Evolutionary conservation across 192 early-diverging fungal species (phyloP).

Genomic region (Jimgerdemannia lactiflua): DNA sequence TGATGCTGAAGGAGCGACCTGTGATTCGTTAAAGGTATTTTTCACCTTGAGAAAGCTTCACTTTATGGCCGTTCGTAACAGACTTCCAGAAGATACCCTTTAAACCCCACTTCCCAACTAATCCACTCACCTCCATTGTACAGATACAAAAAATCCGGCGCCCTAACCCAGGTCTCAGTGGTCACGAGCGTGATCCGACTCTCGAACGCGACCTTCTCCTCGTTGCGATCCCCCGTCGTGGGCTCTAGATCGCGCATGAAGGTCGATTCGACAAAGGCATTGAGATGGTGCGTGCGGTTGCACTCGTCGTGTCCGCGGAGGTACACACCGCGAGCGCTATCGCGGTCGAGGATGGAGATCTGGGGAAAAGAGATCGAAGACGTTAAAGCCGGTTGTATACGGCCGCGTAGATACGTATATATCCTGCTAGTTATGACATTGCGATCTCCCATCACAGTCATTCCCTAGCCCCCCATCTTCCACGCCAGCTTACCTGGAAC

Average conservation of each 20-base stretch:
- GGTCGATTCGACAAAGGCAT: constrained; percentile 50
- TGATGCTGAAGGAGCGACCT: constrained; percentile 60
- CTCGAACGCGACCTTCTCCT: constrained; percentile 74
- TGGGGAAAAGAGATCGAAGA: constrained; percentile 10
- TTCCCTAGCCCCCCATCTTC: background rate
- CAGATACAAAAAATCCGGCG: constrained; percentile 72
- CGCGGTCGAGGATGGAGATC: constrained; percentile 23
- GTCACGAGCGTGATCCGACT: constrained; percentile 68
- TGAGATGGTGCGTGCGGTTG: constrained; percentile 51
- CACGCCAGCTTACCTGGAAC: constrained; percentile 46
- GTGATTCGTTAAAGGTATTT: background rate
- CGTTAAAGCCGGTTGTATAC: background rate
- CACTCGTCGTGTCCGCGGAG: constrained; percentile 78
- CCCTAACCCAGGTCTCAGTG: constrained; percentile 72
- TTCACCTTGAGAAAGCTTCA: background rate
- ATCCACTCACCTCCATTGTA: constrained; percentile 48
- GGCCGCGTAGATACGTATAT: background rate
- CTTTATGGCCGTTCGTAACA: background rate
- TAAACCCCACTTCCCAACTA: constrained; percentile 1
- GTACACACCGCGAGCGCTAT: constrained; percentile 79
- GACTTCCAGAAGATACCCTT: constrained; percentile 4
- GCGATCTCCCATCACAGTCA: background rate
- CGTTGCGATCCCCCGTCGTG: constrained; percentile 50
- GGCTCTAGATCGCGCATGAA: constrained; percentile 65
- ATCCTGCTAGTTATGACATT: background rate